A percentile compares a stretch with the other conserved stretches of the same genome.
Conservation (phyloP, 495 filamentous ascomycete genomes). For the Penicillium soppii region DNA sequence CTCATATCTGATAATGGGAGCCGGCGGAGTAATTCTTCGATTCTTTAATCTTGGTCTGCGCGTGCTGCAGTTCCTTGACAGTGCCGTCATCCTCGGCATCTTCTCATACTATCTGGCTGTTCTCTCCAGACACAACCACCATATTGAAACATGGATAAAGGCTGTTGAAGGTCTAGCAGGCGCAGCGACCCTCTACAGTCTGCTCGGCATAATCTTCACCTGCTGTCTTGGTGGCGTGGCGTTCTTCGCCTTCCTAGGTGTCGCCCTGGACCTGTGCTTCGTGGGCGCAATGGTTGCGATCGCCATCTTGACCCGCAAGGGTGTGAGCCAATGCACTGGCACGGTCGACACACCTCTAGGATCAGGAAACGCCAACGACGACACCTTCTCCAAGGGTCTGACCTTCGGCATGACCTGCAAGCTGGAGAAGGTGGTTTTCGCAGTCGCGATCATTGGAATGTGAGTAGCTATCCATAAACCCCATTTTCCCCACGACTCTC, state of each 20-base stretch:
- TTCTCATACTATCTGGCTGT: slow-evolving; percentile 62
- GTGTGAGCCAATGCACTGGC: slow-evolving; percentile 60
- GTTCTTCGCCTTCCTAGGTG: slow-evolving; percentile 72
- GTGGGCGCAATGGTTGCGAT: slow-evolving; percentile 80
- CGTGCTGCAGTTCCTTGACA: slow-evolving; percentile 67
- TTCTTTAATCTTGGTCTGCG: slow-evolving; percentile 63
- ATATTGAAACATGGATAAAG: slow-evolving; percentile 62
- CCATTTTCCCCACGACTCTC: not conserved
- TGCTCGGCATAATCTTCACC: slow-evolving; percentile 67
- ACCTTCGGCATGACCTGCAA: slow-evolving; percentile 61
- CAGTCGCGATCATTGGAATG: slow-evolving; percentile 75
- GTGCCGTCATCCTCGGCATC: slow-evolving; percentile 71
- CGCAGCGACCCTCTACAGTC: slow-evolving; percentile 66
- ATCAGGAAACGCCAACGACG: slow-evolving; percentile 50
- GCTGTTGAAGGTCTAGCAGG: slow-evolving; percentile 84
- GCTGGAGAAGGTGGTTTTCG: slow-evolving; percentile 70
- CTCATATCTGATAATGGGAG: slow-evolving; percentile 31
- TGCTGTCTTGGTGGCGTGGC: slow-evolving; percentile 76
- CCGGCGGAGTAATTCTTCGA: slow-evolving; percentile 60
- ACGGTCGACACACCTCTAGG: slow-evolving; percentile 67
- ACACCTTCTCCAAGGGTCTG: slow-evolving; percentile 24
- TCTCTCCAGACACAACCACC: slow-evolving; percentile 55
- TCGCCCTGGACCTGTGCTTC: slow-evolving; percentile 75
- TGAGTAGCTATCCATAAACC: slow-evolving; percentile 46
- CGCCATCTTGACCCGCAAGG: slow-evolving; percentile 66